phyloP scores from a whole-genome alignment of 306 rosid species.

The Prunus padus region DNA sequence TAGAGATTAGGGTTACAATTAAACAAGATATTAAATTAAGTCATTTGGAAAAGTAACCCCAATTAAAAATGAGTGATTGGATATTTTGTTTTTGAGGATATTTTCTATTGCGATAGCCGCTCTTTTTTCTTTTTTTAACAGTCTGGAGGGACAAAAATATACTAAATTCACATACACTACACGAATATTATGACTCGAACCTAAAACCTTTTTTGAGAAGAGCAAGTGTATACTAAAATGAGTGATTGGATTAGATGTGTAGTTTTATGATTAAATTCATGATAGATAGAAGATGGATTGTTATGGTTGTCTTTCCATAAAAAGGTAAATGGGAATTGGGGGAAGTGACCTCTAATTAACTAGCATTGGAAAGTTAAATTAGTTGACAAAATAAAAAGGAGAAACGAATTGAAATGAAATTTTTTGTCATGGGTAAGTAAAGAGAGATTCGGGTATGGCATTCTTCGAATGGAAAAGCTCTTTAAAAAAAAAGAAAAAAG shows the following conservation, averaged over 20 bases:
- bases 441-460: constrained; percentile 19
- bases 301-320: background rate
- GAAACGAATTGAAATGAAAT: background rate
- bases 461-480: constrained; percentile 1
- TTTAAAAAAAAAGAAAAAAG: too few relatives aligned
- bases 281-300: background rate
- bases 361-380: background rate
- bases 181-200: too few relatives aligned
- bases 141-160: too few relatives aligned
- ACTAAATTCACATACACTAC: too few relatives aligned
- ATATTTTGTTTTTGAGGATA: too few relatives aligned
- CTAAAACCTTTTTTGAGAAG: too few relatives aligned
- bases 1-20: background rate
- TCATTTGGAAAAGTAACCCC: too few relatives aligned
- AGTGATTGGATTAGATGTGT: background rate
- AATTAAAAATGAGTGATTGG: background rate
- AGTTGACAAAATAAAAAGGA: background rate
- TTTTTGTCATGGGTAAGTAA: constrained; percentile 11
- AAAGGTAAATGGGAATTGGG: background rate
- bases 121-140: too few relatives aligned
- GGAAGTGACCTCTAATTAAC: background rate
- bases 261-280: background rate
- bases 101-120: too few relatives aligned
- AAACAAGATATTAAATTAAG: background rate
- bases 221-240: too few relatives aligned